phyloP scores from a whole-genome alignment of 306 rosid genomes.

The Vigna hirtella region DNA sequence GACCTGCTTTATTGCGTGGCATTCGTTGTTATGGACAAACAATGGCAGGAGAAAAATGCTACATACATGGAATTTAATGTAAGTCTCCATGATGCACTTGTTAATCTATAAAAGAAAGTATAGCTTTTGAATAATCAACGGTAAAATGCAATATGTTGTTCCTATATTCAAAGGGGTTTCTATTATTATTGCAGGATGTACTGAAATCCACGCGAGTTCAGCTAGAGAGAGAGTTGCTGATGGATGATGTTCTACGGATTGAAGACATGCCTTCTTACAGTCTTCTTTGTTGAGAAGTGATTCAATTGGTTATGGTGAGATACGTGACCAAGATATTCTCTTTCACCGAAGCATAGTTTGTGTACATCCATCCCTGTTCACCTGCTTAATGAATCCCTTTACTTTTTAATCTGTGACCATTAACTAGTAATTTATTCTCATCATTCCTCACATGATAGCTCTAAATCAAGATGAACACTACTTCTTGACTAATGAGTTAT shows the following conservation, averaged over 20 bases:
- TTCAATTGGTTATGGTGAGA: neutral
- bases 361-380: neutral
- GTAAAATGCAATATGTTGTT: too few species aligned
- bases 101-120: too few species aligned
- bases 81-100: conserved; percentile 46
- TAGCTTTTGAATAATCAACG: too few species aligned
- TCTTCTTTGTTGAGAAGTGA: conserved; percentile 65
- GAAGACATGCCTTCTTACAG: conserved; percentile 93
- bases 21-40: conserved; percentile 84
- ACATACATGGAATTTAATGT: conserved; percentile 95
- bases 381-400: neutral
- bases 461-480: too few species aligned
- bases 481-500: neutral
- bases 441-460: conserved; percentile 6
- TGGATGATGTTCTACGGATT: conserved; percentile 76
- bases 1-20: conserved; percentile 93
- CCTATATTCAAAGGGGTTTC: neutral
- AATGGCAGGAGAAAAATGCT: conserved; percentile 85
- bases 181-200: conserved; percentile 60
- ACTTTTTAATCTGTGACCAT: neutral
- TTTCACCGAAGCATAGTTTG: conserved; percentile 6
- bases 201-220: conserved; percentile 75
- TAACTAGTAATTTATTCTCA: conserved; percentile 24
- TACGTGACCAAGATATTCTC: neutral
- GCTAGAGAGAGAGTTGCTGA: conserved; percentile 80